Percentiles rank a stretch among this genome's conserved stretches.
phyloP scores from a whole-genome alignment of 148 eudicot genomes.

The Drosera capensis region DNA sequence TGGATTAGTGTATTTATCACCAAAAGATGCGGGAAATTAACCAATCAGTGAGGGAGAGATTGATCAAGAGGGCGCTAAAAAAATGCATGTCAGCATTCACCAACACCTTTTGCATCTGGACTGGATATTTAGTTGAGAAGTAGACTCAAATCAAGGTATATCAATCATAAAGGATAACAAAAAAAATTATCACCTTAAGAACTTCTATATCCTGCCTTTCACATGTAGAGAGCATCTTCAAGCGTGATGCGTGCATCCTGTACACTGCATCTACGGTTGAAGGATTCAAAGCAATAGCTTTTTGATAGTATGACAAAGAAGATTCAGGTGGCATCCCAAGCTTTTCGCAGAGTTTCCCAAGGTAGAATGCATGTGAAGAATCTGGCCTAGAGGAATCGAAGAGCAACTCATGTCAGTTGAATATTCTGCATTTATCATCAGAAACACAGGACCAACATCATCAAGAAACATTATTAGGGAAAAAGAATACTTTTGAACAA shows the following conservation, averaged over 20 bases:
- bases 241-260: constrained; percentile 96
- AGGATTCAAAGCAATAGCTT: constrained; percentile 69
- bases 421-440: no score
- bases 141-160: no score
- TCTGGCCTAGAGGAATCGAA: constrained; percentile 50
- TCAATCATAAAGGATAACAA: neutral
- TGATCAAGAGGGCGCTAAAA: no score
- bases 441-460: no score
- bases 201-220: constrained; percentile 45
- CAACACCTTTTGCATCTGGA: no score
- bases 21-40: no score
- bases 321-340: constrained; percentile 50
- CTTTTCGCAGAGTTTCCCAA: constrained; percentile 87
- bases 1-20: no score
- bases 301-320: constrained; percentile 62
- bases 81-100: no score
- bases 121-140: no score
- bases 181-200: constrained; percentile 41
- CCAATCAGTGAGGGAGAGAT: no score
- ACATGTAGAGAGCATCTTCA: constrained; percentile 72
- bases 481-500: constrained; percentile 50
- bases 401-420: neutral
- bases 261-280: constrained; percentile 93
- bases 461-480: neutral
- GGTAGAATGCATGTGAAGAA: constrained; percentile 84